Conservation (phyloP, 345 rosid genomes). For the Cardamine chenopodiifolia region DNA sequence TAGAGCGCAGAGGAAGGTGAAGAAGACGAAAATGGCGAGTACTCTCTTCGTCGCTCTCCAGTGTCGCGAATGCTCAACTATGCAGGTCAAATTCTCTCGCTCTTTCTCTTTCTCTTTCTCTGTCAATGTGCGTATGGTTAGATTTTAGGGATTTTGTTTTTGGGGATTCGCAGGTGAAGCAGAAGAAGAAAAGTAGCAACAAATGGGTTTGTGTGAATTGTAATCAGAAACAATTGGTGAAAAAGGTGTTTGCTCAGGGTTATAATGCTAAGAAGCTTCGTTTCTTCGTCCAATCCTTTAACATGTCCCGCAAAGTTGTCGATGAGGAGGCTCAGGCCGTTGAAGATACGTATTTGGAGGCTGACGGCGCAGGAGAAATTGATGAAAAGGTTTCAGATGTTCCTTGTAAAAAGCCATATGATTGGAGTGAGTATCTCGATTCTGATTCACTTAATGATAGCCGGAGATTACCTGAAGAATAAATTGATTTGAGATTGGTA, state of each 20-base stretch:
- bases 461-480: not conserved
- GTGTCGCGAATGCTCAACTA: conserved; percentile 81
- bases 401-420: conserved; percentile 50
- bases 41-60: conserved; percentile 67
- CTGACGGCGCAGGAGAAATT: not conserved
- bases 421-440: conserved; percentile 71
- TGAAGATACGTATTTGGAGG: conserved; percentile 3
- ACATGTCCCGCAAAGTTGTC: conserved; percentile 62
- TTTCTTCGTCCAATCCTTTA: conserved; percentile 68
- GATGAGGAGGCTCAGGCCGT: conserved; percentile 32
- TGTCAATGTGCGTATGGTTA: not conserved
- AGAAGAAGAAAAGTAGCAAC: conserved; percentile 73
- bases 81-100: conserved; percentile 58
- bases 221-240: conserved; percentile 79
- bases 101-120: not conserved
- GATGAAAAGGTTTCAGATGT: conserved; percentile 6
- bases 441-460: conserved; percentile 39
- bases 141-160: not conserved
- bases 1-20: conserved; percentile 14
- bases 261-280: conserved; percentile 79
- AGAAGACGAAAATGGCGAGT: conserved; percentile 41
- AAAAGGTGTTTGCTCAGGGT: conserved; percentile 67
- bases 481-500: no score
- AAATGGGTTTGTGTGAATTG: conserved; percentile 86
- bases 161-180: conserved; percentile 65